Evolutionary conservation across 805 yeast genomes (phyloP).

Genomic region (Myxozyma geophila): DNA sequence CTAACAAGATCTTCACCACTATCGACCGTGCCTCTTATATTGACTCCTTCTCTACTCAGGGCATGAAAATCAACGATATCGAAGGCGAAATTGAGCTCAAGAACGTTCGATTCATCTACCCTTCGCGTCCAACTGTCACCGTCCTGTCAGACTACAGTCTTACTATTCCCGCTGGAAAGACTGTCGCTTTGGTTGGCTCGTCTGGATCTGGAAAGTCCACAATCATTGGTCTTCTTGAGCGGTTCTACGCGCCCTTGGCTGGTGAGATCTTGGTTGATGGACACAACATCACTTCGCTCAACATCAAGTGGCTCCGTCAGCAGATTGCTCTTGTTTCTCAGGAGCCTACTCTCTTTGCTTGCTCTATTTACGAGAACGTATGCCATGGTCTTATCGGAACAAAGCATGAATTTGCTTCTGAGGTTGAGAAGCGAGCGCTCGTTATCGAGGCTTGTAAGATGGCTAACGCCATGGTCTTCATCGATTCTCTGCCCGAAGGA

Average conservation of each 20-base stretch:
- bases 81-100: slow-evolving; percentile 47
- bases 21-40: slow-evolving; percentile 49
- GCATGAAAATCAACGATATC: slow-evolving; percentile 12
- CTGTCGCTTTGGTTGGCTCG: slow-evolving; percentile 58
- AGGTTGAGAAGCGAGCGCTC: slow-evolving; percentile 47
- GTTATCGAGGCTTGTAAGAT: slow-evolving; percentile 52
- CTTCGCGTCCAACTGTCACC: slow-evolving; percentile 42
- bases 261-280: slow-evolving; percentile 57
- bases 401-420: slow-evolving; percentile 42
- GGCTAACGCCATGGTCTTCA: slow-evolving; percentile 58
- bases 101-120: slow-evolving; percentile 41
- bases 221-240: slow-evolving; percentile 58
- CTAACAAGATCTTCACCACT: slow-evolving; percentile 48
- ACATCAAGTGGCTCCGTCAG: slow-evolving; percentile 60
- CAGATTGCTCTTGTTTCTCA: slow-evolving; percentile 46
- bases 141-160: slow-evolving; percentile 39
- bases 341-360: slow-evolving; percentile 67
- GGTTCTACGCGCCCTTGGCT: slow-evolving; percentile 59
- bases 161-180: slow-evolving; percentile 69
- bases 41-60: slow-evolving; percentile 42
- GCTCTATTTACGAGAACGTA: slow-evolving; percentile 76
- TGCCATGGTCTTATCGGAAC: slow-evolving; percentile 65
- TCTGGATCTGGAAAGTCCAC: slow-evolving; percentile 50
- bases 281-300: slow-evolving; percentile 53
- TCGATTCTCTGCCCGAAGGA: slow-evolving; percentile 56